Conservation (phyloP, 2,329 filamentous ascomycete species). For the Phialemoniopsis sp. region DNA sequence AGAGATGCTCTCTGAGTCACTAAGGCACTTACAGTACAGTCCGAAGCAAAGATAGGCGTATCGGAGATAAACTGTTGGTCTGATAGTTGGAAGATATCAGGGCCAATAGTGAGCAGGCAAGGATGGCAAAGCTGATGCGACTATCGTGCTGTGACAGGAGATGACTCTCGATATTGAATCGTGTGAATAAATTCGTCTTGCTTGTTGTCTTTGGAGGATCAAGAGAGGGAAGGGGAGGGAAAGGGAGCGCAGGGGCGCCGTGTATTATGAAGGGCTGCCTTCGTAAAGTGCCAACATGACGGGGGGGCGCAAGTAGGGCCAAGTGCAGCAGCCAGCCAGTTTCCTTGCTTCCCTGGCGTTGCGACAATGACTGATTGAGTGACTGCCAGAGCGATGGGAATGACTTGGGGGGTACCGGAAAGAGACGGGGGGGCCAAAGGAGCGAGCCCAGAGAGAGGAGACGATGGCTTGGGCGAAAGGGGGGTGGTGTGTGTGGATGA, state of each 20-base stretch:
- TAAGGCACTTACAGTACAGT: conserved; percentile 30
- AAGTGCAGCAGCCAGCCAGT: no score
- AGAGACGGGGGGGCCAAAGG: no score
- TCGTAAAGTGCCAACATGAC: no score
- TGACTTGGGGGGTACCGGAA: no score
- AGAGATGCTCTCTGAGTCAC: conserved; percentile 1
- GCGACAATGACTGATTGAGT: no score
- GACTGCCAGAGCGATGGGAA: no score
- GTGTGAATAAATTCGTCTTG: conserved; percentile 32
- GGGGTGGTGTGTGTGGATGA: no score
- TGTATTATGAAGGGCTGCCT: no score
- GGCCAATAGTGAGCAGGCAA: conserved; percentile 26
- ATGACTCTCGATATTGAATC: conserved; percentile 49
- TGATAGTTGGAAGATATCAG: conserved; percentile 18
- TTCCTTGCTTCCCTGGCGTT: no score
- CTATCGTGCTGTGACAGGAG: conserved; percentile 58
- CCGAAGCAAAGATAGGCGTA: conserved; percentile 23
- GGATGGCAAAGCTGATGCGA: conserved; percentile 49
- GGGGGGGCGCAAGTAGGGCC: no score
- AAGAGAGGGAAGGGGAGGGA: conserved; percentile 25
- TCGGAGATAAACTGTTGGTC: conserved; percentile 15
- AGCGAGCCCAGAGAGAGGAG: no score
- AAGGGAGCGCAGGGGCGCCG: conserved; percentile 12
- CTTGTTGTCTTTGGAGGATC: conserved; percentile 43
- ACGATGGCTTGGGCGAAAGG: no score